Conservation (phyloP, 805 yeast genomes). For the Dipodascus albidus region DNA sequence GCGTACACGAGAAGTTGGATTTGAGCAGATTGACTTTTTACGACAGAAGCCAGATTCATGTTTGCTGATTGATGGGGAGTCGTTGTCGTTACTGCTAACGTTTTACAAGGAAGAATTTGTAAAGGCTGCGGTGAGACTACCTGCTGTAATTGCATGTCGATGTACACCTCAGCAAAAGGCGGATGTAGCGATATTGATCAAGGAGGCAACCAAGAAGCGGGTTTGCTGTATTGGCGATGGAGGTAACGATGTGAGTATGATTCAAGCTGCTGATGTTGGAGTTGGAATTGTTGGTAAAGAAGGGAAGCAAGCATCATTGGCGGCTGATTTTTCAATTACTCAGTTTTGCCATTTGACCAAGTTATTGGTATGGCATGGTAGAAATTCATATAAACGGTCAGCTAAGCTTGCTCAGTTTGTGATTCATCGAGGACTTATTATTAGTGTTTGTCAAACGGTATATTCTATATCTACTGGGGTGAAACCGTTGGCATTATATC, state of each 20-base stretch:
- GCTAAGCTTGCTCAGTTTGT: conserved; percentile 94
- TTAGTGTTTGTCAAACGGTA: conserved; percentile 91
- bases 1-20: conserved; percentile 49
- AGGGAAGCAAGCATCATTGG: conserved; percentile 93
- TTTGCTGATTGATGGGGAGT: conserved; percentile 87
- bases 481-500: conserved; percentile 89
- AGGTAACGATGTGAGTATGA: conserved; percentile 98
- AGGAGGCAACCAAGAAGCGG: conserved; percentile 70
- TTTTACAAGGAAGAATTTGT: conserved; percentile 64
- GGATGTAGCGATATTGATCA: conserved; percentile 75
- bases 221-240: conserved; percentile 99
- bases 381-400: conserved; percentile 91
- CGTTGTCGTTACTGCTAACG: conserved; percentile 57
- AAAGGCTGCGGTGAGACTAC: conserved; percentile 61
- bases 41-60: conserved; percentile 55
- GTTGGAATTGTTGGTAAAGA: conserved; percentile 99
- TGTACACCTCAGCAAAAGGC: conserved; percentile 99
- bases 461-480: conserved; percentile 76
- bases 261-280: conserved; percentile 97
- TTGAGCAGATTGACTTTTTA: conserved; percentile 64
- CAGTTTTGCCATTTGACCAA: conserved; percentile 86
- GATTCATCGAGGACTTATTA: conserved; percentile 89
- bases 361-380: conserved; percentile 90
- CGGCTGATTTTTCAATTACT: conserved; percentile 91
- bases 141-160: conserved; percentile 96